These are phyloP conservation scores for Cladosporium cucumerinum DNA, from an alignment of 2,329 filamentous ascomycete genomes.

Conservation along the genomic window DNA sequence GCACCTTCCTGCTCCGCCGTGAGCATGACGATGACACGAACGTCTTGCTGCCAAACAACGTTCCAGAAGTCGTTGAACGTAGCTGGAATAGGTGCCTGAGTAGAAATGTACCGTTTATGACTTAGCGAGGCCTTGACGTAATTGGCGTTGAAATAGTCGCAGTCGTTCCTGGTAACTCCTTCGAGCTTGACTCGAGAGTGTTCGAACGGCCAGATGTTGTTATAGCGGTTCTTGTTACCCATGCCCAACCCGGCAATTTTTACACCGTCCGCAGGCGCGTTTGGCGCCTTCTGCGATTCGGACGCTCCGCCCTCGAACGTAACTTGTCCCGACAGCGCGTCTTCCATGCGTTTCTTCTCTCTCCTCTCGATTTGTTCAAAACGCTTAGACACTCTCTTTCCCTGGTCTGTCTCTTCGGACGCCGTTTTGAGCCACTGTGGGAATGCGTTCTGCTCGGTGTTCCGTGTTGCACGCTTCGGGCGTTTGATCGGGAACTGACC, in stretches of 20 bases:
- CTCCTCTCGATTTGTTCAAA: constrained; percentile 80
- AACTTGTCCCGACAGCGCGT: constrained; percentile 64
- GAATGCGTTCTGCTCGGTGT: constrained; percentile 49
- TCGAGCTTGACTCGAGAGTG: constrained; percentile 82
- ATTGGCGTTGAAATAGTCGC: constrained; percentile 96
- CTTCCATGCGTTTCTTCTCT: constrained; percentile 90
- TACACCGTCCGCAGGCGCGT: constrained; percentile 42
- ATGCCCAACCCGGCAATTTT: constrained; percentile 92
- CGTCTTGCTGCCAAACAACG: constrained; percentile 93
- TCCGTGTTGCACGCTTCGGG: constrained; percentile 51
- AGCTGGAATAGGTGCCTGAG: constrained; percentile 85
- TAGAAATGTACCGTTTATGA: constrained; percentile 91
- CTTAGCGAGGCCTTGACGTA: constrained; percentile 75
- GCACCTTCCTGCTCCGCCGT: constrained; percentile 92
- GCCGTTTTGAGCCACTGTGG: constrained; percentile 76
- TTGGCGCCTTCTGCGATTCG: constrained; percentile 23
- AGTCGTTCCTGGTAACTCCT: constrained; percentile 62
- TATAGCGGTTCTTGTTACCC: constrained; percentile 93
- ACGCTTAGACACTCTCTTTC: constrained; percentile 74
- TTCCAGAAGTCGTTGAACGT: constrained; percentile 98
- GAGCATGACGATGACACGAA: constrained; percentile 92
- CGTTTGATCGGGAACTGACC: constrained; percentile 68
- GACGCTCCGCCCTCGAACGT: constrained; percentile 49
- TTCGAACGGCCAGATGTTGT: constrained; percentile 95
- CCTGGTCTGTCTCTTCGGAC: constrained; percentile 64